A percentile compares a stretch with the other conserved stretches of the same genome.
These are phyloP conservation scores for Scheffersomyces illinoinensis DNA, from an alignment of 1,139 yeast genomes.

Conservation along the genomic window DNA sequence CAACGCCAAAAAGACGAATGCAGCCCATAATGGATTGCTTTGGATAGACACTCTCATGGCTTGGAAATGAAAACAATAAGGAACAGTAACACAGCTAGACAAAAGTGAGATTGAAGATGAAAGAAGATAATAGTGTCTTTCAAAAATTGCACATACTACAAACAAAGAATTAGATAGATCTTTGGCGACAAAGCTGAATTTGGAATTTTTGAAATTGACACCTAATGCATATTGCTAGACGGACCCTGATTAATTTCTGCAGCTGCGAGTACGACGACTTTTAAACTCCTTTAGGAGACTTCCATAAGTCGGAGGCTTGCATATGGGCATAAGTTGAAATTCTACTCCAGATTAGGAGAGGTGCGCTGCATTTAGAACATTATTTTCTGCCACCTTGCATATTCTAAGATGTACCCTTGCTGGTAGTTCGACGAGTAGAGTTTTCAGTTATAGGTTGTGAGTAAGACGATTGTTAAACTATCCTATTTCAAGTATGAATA, in stretches of 20 bases:
- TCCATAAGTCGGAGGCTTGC: not conserved
- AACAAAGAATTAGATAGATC: not conserved
- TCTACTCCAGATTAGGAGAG: not conserved
- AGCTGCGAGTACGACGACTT: not conserved
- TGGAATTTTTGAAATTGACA: not conserved
- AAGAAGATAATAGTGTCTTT: not conserved
- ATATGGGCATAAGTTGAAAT: not conserved
- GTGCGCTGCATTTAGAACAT: not conserved
- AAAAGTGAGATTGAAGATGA: not conserved
- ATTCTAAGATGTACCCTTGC: not conserved
- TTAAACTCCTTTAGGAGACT: not conserved
- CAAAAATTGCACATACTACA: not conserved
- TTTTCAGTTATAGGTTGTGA: too few relatives aligned
- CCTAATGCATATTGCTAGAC: not conserved
- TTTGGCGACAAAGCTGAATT: not conserved
- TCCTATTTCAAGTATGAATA: too few relatives aligned
- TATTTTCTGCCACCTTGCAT: not conserved
- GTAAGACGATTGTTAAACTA: too few relatives aligned
- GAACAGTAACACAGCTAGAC: not conserved
- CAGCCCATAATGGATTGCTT: not conserved
- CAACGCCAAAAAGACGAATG: conserved; percentile 2
- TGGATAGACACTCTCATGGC: not conserved
- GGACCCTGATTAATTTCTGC: not conserved
- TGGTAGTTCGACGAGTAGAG: not conserved
- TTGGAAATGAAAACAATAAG: not conserved